Percentiles rank a stretch among this genome's conserved stretches.
phyloP scores from a whole-genome alignment of 148 eudicot genomes.

The Silene uniflora region DNA sequence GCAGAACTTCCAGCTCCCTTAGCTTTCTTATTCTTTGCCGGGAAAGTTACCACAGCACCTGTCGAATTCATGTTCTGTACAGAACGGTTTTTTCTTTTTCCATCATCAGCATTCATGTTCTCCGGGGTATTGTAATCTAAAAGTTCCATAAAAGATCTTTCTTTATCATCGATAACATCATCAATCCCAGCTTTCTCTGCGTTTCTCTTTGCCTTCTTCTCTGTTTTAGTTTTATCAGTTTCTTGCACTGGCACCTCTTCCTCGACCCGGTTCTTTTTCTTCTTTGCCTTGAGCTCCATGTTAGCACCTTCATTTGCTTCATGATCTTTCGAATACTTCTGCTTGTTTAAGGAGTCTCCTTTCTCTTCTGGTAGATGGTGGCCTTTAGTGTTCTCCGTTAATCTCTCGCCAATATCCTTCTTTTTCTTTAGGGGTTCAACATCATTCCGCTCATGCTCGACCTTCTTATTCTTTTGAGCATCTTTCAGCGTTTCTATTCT shows the following conservation, averaged over 20 bases:
- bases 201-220: constrained; percentile 40
- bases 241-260: constrained; percentile 25
- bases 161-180: constrained; percentile 54
- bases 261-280: constrained; percentile 29
- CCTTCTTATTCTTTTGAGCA: constrained; percentile 33
- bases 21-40: constrained; percentile 51
- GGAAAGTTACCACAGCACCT: constrained; percentile 38
- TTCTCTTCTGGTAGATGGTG: constrained; percentile 6
- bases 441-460: constrained; percentile 18
- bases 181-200: constrained; percentile 35
- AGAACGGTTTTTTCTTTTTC: constrained; percentile 18
- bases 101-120: constrained; percentile 20
- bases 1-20: constrained; percentile 32
- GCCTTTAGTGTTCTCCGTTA: not conserved
- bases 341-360: constrained; percentile 5
- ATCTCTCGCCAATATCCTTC: constrained; percentile 19
- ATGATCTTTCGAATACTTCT: constrained; percentile 4
- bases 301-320: not conserved
- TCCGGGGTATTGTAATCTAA: constrained; percentile 27
- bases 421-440: constrained; percentile 12
- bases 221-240: constrained; percentile 12
- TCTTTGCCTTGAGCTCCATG: constrained; percentile 30
- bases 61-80: constrained; percentile 25
- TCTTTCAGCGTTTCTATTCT: constrained; percentile 44
- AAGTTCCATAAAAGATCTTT: constrained; percentile 58